These are phyloP conservation scores for Choiromyces venosus DNA, from an alignment of 495 filamentous ascomycete genomes.

Conservation along the genomic window DNA sequence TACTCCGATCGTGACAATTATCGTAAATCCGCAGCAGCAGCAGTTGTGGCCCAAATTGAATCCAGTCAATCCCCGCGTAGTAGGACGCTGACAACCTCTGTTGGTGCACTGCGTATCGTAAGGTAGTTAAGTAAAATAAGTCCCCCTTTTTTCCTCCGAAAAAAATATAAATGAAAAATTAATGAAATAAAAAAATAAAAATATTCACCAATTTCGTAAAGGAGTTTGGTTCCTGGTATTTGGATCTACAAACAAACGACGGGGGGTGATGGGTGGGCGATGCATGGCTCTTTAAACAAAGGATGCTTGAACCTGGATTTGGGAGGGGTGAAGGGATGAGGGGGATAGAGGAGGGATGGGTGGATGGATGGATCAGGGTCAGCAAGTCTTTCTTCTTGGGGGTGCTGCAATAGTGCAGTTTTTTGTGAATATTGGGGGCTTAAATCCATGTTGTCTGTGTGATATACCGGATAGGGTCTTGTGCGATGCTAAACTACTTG, in stretches of 20 bases:
- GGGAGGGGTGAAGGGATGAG: conserved; percentile 13
- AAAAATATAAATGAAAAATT: conserved; percentile 10
- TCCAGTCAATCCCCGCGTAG: conserved; percentile 11
- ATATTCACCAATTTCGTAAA: not conserved
- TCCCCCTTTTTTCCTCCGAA: not conserved
- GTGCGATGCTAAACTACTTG: not conserved
- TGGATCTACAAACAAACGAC: not conserved
- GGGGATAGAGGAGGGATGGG: not conserved
- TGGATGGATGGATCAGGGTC: conserved; percentile 1
- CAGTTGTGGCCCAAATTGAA: not conserved
- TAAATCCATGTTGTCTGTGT: not conserved
- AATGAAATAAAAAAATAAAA: not conserved
- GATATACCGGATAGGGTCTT: not conserved
- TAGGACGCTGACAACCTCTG: conserved; percentile 1
- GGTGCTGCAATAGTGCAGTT: conserved; percentile 5
- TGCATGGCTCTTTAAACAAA: conserved; percentile 35
- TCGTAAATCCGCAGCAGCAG: conserved; percentile 9
- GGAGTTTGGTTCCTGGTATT: not conserved
- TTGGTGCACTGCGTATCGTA: conserved; percentile 4
- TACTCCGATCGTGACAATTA: not conserved
- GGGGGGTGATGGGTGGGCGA: conserved; percentile 26
- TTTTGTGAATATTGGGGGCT: conserved; percentile 11
- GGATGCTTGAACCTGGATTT: conserved; percentile 17
- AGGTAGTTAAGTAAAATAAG: conserved; percentile 2
- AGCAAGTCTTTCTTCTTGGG: conserved; percentile 11